These are phyloP conservation scores for Xanthoconium stramineum DNA, from an alignment of 768 basidiomycete species.

Conservation along the genomic window DNA sequence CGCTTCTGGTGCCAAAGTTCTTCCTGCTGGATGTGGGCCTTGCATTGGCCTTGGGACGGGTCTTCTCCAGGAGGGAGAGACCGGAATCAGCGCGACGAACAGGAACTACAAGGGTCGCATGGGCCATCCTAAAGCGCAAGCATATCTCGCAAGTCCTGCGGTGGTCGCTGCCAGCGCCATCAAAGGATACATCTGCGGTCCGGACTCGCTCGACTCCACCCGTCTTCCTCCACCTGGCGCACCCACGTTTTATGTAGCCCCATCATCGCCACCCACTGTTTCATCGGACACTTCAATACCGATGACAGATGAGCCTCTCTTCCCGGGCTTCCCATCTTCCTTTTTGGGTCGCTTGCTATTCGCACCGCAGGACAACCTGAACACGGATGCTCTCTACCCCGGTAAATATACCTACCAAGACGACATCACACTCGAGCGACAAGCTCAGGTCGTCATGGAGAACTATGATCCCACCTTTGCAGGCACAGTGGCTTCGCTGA, in stretches of 20 bases:
- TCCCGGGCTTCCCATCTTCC: conserved; percentile 76
- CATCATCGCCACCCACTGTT: conserved; percentile 28
- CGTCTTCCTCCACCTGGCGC: conserved; percentile 47
- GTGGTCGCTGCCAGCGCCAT: conserved; percentile 96
- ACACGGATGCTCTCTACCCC: conserved; percentile 98
- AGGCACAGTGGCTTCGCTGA: conserved; percentile 54
- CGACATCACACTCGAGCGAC: conserved; percentile 91
- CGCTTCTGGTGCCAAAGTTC: conserved; percentile 84
- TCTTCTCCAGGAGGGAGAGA: conserved; percentile 89
- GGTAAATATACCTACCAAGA: conserved; percentile 99
- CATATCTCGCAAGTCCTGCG: conserved; percentile 94
- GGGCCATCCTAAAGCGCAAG: conserved; percentile 93
- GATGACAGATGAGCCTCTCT: conserved; percentile 54
- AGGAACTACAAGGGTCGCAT: conserved; percentile 99
- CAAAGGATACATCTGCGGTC: conserved; percentile 87
- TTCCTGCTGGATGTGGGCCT: conserved; percentile 96
- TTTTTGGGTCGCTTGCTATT: conserved; percentile 90
- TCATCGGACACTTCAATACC: conserved; percentile 27
- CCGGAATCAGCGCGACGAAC: conserved; percentile 97
- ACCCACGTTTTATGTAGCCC: conserved; percentile 56
- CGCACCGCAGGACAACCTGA: conserved; percentile 93
- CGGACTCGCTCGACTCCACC: conserved; percentile 58
- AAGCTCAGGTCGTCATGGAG: conserved; percentile 98
- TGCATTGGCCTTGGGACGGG: conserved; percentile 97
- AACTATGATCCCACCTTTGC: conserved; percentile 96